A percentile compares a stretch with the other conserved stretches of the same genome.
These are phyloP conservation scores for Phaseolus lunatus DNA, from an alignment of 306 rosid genomes.

Conservation along the genomic window DNA sequence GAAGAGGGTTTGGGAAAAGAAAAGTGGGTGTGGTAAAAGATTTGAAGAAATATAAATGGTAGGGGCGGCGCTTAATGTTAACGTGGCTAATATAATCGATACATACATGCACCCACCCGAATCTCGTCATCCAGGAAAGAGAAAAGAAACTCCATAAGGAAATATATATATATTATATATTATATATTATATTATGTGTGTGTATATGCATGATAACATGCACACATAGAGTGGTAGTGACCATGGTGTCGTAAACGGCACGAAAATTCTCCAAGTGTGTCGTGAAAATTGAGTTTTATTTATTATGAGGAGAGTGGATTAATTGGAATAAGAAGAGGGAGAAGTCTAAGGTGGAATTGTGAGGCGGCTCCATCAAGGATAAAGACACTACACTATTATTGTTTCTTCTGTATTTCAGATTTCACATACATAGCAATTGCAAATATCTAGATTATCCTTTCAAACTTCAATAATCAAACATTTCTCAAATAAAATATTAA, in stretches of 20 bases:
- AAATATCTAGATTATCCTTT: conserved; percentile 1
- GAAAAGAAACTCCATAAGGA: conserved; percentile 32
- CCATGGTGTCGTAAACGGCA: conserved; percentile 65
- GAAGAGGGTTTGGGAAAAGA: background rate
- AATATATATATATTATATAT: conserved; percentile 41
- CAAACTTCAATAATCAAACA: background rate
- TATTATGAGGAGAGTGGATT: conserved; percentile 6
- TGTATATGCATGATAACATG: background rate
- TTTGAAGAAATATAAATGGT: conserved; percentile 42
- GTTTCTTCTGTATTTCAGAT: background rate
- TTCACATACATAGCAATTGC: background rate
- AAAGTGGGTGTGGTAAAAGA: conserved; percentile 30
- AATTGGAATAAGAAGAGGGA: conserved; percentile 25
- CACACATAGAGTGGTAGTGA: background rate
- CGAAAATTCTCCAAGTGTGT: conserved; percentile 50
- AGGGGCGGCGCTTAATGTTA: conserved; percentile 53
- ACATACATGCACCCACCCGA: conserved; percentile 44
- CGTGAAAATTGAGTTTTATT: conserved; percentile 41
- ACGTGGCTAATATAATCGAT: conserved; percentile 23
- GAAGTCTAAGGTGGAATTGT: conserved; percentile 42
- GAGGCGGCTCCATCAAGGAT: conserved; percentile 62
- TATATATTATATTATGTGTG: conserved; percentile 14
- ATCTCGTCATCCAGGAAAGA: conserved; percentile 34
- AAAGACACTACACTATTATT: conserved; percentile 31
- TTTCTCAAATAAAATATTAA: background rate